phyloP scores from a whole-genome alignment of 306 rosid genomes.

The Quercus engelmannii region DNA sequence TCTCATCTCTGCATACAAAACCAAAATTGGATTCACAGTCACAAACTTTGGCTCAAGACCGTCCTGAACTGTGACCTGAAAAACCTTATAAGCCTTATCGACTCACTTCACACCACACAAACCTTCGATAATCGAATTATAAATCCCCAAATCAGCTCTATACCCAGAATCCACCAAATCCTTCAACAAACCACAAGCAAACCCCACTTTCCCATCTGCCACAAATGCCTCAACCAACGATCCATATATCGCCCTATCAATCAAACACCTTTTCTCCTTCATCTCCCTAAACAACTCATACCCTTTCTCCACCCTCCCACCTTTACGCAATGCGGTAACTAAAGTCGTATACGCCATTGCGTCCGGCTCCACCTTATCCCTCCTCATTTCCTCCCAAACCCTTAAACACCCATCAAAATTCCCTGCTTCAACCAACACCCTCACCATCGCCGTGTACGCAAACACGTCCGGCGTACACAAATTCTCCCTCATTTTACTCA shows the following conservation, averaged over 20 bases:
- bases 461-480: conserved; percentile 86
- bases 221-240: conserved; percentile 65
- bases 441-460: conserved; percentile 72
- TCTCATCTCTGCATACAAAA: conserved; percentile 44
- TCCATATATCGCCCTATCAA: conserved; percentile 71
- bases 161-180: conserved; percentile 77
- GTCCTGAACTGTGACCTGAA: conserved; percentile 47
- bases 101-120: conserved; percentile 59
- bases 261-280: conserved; percentile 69
- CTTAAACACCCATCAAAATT: conserved; percentile 63
- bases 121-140: conserved; percentile 71
- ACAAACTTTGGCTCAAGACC: conserved; percentile 58
- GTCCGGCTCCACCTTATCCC: conserved; percentile 58
- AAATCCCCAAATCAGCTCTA: conserved; percentile 71
- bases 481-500: conserved; percentile 59
- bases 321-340: conserved; percentile 55
- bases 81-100: conserved; percentile 71
- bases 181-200: conserved; percentile 68
- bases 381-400: conserved; percentile 82
- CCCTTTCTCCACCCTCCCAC: conserved; percentile 59
- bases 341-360: conserved; percentile 75
- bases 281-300: conserved; percentile 70
- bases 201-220: conserved; percentile 45
- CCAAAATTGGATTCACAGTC: conserved; percentile 54
- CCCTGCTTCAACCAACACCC: conserved; percentile 49